Percentiles rank a stretch among this genome's conserved stretches.
Evolutionary conservation across 495 filamentous ascomycete genomes (phyloP).

Genomic region (Hypoxylon rickii): DNA sequence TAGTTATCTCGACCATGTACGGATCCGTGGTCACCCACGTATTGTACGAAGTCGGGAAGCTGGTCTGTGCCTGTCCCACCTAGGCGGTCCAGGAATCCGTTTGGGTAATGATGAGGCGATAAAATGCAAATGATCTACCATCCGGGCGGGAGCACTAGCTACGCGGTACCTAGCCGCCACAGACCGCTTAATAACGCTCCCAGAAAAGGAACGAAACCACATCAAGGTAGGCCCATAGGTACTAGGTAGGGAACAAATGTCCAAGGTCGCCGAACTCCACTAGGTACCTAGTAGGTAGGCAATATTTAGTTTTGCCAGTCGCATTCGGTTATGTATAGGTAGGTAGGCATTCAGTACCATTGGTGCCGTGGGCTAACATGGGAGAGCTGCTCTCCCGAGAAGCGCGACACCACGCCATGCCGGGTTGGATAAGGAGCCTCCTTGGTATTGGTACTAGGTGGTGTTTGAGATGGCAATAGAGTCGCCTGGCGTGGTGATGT

Average conservation of each 20-base stretch:
- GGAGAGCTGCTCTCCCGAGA: too few relatives aligned
- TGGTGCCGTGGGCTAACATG: too few relatives aligned
- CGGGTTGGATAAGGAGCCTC: too few relatives aligned
- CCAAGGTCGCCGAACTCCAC: constrained; percentile 12
- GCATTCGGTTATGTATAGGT: too few relatives aligned
- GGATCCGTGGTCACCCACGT: background rate
- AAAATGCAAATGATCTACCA: constrained; percentile 26
- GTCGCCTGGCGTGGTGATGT: too few relatives aligned
- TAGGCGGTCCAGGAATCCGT: constrained; percentile 11
- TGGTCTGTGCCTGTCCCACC: constrained; percentile 32
- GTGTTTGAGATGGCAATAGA: too few relatives aligned
- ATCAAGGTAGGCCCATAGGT: background rate
- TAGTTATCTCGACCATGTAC: background rate
- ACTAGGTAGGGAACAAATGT: constrained; percentile 1
- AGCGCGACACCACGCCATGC: too few relatives aligned
- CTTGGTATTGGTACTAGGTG: too few relatives aligned
- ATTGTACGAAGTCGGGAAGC: constrained; percentile 8
- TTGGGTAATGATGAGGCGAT: constrained; percentile 17
- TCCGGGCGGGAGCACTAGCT: constrained; percentile 28
- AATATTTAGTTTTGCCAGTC: too few relatives aligned
- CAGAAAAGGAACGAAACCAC: constrained; percentile 8
- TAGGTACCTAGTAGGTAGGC: background rate
- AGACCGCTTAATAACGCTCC: constrained; percentile 15
- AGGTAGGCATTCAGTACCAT: background rate
- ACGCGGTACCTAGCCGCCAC: constrained; percentile 16